A percentile compares a stretch with the other conserved stretches of the same genome.
phyloP scores from a whole-genome alignment of 192 early-diverging fungal genomes.

The Podila clonocystis region DNA sequence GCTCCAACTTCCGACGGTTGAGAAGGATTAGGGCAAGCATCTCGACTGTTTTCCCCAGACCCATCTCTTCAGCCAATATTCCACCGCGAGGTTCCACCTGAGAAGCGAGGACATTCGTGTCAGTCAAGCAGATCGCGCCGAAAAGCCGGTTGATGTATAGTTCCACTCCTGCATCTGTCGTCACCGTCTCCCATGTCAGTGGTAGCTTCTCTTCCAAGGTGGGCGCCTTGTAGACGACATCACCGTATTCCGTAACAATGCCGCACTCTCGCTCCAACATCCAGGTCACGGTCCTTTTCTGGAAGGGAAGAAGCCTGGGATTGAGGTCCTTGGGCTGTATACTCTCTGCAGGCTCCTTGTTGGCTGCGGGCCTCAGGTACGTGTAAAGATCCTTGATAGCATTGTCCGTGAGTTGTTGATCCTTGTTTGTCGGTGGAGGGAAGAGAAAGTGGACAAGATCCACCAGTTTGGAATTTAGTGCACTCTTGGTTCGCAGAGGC shows the following conservation, averaged over 20 bases:
- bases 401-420: constrained; percentile 8
- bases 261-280: constrained; percentile 22
- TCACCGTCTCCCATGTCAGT: constrained; percentile 24
- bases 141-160: constrained; percentile 21
- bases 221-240: constrained; percentile 24
- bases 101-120: not conserved
- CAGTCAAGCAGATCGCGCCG: constrained; percentile 8
- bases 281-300: constrained; percentile 25
- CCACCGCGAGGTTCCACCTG: constrained; percentile 47
- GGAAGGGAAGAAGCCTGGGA: constrained; percentile 22
- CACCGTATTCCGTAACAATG: constrained; percentile 4
- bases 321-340: constrained; percentile 12
- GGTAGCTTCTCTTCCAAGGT: constrained; percentile 15
- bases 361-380: constrained; percentile 9
- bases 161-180: not conserved
- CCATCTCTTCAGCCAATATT: constrained; percentile 70
- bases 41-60: constrained; percentile 76
- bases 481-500: not conserved
- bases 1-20: constrained; percentile 34
- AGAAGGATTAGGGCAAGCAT: constrained; percentile 66
- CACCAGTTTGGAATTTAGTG: constrained; percentile 4
- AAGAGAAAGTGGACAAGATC: constrained; percentile 24
- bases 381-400: constrained; percentile 33
- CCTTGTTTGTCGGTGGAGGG: not conserved
- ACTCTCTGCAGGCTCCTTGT: not conserved